Conservation (phyloP, 2,329 filamentous ascomycete species). For the Parastagonospora nodorum region DNA sequence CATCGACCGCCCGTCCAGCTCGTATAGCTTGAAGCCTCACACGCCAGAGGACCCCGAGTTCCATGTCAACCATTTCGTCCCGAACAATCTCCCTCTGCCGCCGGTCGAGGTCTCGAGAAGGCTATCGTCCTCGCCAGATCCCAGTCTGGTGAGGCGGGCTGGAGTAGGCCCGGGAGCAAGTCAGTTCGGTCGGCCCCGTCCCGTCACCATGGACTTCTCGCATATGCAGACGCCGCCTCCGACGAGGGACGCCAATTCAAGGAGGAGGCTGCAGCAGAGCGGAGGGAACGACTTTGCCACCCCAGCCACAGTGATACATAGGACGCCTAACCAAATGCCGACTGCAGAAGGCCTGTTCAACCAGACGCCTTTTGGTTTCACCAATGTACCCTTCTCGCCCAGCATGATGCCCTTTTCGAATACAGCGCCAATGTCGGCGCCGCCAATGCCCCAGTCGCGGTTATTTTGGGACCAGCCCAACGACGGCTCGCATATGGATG, state of each 20-base stretch:
- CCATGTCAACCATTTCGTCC: conserved; percentile 67
- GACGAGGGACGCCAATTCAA: conserved; percentile 60
- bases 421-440: conserved; percentile 60
- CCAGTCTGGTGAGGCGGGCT: conserved; percentile 31
- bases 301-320: conserved; percentile 49
- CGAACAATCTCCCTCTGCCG: conserved; percentile 60
- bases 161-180: conserved; percentile 11
- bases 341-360: conserved; percentile 38
- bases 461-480: conserved; percentile 44
- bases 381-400: conserved; percentile 62
- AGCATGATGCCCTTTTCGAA: conserved; percentile 60
- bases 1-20: conserved; percentile 41
- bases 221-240: conserved; percentile 67
- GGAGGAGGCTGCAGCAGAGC: conserved; percentile 49
- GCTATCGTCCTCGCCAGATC: conserved; percentile 63
- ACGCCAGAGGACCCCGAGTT: conserved; percentile 52
- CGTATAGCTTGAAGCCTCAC: conserved; percentile 40
- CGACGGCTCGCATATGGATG: conserved; percentile 40
- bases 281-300: conserved; percentile 33
- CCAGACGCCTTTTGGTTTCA: conserved; percentile 53
- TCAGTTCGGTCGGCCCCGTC: conserved; percentile 24
- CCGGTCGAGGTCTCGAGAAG: conserved; percentile 65
- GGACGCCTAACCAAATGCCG: conserved; percentile 42
- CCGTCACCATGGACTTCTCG: conserved; percentile 46
- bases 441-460: conserved; percentile 58